Evolutionary conservation across 345 rosid species (phyloP), one percentile per base, ranked within the genome.

Genomic region (Laguncularia racemosa): DNA sequence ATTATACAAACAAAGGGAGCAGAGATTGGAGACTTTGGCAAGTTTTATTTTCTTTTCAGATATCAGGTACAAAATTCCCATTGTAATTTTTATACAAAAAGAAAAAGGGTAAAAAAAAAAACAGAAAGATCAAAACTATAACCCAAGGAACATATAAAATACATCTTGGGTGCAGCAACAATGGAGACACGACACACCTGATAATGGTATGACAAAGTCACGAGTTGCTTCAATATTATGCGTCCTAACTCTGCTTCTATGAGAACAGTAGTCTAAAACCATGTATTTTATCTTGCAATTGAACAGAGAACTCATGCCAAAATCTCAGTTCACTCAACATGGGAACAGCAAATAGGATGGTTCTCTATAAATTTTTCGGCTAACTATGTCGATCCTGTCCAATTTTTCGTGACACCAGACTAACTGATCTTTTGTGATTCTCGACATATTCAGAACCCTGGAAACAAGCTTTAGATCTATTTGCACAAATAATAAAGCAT

Each of bases 401-500:
- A 93, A 76, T 65, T 93, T 89, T 67, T 83, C 88, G 20, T 33
- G 68, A 44, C 97, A 93, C 97, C 99, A 93, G 0, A 72, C 57
- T n/a, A 87, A 51, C 70, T 89, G 90, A 59, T 81, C 88, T 10
- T 76, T 72, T 3, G 71, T 73, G 16, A 89, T 71, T 44, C 71
- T 83, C 14, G 73, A 75, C 89, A 87, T 85, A 71, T 66, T 78
- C 43, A 82, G 73, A 38, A 85, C 95, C 59, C 96, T 83, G 44
- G 83, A 76, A 58, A 89, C 55, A 52, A 93, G 40, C 62, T 77
- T 87, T 55, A 87, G 15, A 46, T 93, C 99, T 1, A 87, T 71
- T 58, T 73, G 76, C 61, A 84, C 73, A 40, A 80, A 56, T 46
- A 89, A 55, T 62, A 78, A 48, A 56, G 65, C 71, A 64, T 70